phyloP scores from a whole-genome alignment of 129 eudicot genomes.

The Rutidosis leptorrhynchoides region DNA sequence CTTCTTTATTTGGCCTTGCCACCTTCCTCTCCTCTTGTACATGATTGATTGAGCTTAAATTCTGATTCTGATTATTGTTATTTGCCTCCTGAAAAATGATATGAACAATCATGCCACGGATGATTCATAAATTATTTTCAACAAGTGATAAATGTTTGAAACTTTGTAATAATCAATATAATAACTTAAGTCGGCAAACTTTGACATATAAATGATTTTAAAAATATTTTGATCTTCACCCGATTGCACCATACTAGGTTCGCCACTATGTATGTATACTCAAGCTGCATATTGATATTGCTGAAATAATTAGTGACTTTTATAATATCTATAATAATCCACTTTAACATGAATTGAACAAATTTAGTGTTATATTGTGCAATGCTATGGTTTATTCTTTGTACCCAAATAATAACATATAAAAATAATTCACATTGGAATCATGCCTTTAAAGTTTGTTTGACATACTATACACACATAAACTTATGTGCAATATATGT shows the following conservation, averaged over 20 bases:
- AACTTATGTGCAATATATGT: background rate
- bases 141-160: too few relatives aligned
- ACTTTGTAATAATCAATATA: too few relatives aligned
- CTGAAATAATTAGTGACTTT: background rate
- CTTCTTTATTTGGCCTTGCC: conserved; percentile 11
- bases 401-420: background rate
- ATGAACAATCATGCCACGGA: too few relatives aligned
- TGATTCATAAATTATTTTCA: too few relatives aligned
- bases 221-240: too few relatives aligned
- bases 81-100: background rate
- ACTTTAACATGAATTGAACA: background rate
- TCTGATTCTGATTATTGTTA: background rate
- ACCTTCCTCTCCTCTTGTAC: conserved; percentile 12
- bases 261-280: background rate
- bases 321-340: too few relatives aligned
- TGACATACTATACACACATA: background rate
- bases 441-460: background rate
- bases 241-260: too few relatives aligned
- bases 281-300: background rate
- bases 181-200: too few relatives aligned
- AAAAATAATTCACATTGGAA: background rate
- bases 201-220: too few relatives aligned
- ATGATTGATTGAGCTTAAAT: background rate
- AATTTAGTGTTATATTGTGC: background rate
- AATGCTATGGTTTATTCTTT: background rate